Evolutionary conservation across 202 grass and related monocot genomes (phyloP).

Genomic region (Panicum virgatum): DNA sequence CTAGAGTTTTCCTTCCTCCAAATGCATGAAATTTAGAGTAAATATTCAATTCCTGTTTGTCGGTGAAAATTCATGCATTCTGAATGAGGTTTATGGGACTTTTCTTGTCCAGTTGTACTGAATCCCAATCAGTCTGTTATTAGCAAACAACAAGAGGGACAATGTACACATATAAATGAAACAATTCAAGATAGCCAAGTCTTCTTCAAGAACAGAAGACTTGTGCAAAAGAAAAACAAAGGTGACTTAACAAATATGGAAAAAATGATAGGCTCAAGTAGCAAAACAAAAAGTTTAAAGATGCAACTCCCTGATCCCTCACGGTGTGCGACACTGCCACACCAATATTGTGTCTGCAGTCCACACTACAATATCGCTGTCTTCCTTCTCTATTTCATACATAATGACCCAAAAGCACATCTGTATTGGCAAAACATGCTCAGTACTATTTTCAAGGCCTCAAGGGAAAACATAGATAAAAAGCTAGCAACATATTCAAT

Average conservation of each 20-base stretch:
- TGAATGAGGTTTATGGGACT: background rate
- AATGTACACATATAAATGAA: background rate
- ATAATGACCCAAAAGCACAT: background rate
- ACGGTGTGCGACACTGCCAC: background rate
- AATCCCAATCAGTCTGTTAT: background rate
- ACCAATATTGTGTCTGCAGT: too few species aligned
- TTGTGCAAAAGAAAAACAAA: background rate
- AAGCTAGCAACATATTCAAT: background rate
- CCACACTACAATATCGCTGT: too few species aligned
- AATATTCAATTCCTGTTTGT: background rate
- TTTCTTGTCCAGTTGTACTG: background rate
- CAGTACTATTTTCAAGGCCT: background rate
- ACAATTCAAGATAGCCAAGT: too few species aligned
- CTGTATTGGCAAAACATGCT: background rate
- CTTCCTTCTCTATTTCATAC: background rate
- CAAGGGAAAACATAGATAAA: background rate
- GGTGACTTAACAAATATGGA: background rate
- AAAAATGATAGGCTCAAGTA: background rate
- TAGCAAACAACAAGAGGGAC: background rate
- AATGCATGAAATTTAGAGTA: background rate
- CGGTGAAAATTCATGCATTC: background rate
- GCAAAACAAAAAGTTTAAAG: background rate
- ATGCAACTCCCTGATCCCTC: background rate
- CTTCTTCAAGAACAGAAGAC: background rate
- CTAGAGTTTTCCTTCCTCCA: background rate